Conservation (phyloP, 495 filamentous ascomycete species). For the Hypoxylon perforatum region DNA sequence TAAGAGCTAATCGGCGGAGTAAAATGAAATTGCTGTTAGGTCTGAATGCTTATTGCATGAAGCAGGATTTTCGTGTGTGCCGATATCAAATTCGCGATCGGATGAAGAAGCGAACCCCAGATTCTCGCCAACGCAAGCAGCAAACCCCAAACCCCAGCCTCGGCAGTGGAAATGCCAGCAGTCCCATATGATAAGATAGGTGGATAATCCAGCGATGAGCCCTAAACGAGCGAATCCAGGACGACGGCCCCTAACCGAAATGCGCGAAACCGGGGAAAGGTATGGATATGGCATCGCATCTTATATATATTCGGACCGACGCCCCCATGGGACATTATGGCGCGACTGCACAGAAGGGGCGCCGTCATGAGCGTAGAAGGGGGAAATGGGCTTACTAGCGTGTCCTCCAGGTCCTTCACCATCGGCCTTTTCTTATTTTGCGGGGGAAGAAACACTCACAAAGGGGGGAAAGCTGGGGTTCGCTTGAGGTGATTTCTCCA, state of each 20-base stretch:
- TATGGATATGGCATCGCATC: constrained; percentile 29
- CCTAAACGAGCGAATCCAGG: constrained; percentile 19
- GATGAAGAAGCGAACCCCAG: constrained; percentile 32
- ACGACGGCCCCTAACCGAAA: constrained; percentile 23
- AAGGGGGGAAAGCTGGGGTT: constrained; percentile 36
- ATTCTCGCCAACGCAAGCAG: constrained; percentile 23
- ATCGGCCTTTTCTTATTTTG: constrained; percentile 22
- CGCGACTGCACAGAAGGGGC: constrained; percentile 9
- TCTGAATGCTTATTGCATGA: no score
- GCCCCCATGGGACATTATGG: constrained; percentile 19
- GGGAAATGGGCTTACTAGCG: constrained; percentile 27
- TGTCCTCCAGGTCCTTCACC: constrained; percentile 12
- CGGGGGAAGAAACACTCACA: constrained; percentile 27
- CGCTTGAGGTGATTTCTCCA: constrained; percentile 30
- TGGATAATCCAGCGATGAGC: constrained; percentile 22
- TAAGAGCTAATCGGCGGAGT: neutral
- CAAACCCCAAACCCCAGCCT: constrained; percentile 11
- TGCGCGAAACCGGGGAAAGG: constrained; percentile 38
- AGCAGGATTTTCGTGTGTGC: constrained; percentile 9
- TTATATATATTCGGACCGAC: constrained; percentile 36
- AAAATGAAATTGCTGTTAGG: no score
- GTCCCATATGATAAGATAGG: constrained; percentile 32
- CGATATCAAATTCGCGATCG: constrained; percentile 15
- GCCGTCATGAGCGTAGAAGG: constrained; percentile 8
- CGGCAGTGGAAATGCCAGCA: constrained; percentile 16